Percentiles rank a stretch among this genome's conserved stretches.
Conservation (phyloP, 1,284 basidiomycete genomes). For the Trametes versicolor region DNA sequence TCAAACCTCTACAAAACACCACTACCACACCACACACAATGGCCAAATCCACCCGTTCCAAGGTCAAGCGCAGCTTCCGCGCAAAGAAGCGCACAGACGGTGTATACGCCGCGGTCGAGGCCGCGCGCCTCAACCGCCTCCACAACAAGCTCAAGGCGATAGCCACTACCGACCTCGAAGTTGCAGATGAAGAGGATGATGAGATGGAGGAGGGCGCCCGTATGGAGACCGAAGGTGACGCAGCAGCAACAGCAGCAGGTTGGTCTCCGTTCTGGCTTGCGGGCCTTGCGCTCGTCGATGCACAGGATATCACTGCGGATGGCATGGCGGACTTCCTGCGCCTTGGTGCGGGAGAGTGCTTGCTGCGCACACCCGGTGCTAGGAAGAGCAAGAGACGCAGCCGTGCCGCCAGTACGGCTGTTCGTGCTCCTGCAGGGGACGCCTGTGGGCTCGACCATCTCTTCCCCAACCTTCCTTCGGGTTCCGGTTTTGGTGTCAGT, state of each 20-base stretch:
- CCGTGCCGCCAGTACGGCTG: not conserved
- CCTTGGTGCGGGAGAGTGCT: slow-evolving; percentile 7
- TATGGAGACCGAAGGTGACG: slow-evolving; percentile 25
- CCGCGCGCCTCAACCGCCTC: slow-evolving; percentile 84
- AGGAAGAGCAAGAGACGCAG: not conserved
- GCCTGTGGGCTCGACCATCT: slow-evolving; percentile 36
- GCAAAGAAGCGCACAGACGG: slow-evolving; percentile 86
- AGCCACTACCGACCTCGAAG: slow-evolving; percentile 46
- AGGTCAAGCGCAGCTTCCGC: slow-evolving; percentile 87
- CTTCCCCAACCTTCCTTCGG: slow-evolving; percentile 30
- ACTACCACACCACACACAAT: slow-evolving; percentile 53
- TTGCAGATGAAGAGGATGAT: slow-evolving; percentile 47
- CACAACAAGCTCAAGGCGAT: slow-evolving; percentile 72
- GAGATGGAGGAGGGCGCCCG: slow-evolving; percentile 11
- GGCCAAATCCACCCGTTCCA: slow-evolving; percentile 94
- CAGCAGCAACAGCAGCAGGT: slow-evolving; percentile 53
- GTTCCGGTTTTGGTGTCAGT: slow-evolving; percentile 16
- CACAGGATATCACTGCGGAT: slow-evolving; percentile 61
- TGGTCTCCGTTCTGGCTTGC: slow-evolving; percentile 63
- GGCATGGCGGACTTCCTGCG: slow-evolving; percentile 47
- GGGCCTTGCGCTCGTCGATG: slow-evolving; percentile 64
- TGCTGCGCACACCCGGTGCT: not conserved
- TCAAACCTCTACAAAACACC: slow-evolving; percentile 2
- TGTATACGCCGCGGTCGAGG: slow-evolving; percentile 87
- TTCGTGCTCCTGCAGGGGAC: slow-evolving; percentile 6